A percentile compares a stretch with the other conserved stretches of the same genome.
phyloP scores from a whole-genome alignment of 768 basidiomycete species.

The Pleurotus platypus region DNA sequence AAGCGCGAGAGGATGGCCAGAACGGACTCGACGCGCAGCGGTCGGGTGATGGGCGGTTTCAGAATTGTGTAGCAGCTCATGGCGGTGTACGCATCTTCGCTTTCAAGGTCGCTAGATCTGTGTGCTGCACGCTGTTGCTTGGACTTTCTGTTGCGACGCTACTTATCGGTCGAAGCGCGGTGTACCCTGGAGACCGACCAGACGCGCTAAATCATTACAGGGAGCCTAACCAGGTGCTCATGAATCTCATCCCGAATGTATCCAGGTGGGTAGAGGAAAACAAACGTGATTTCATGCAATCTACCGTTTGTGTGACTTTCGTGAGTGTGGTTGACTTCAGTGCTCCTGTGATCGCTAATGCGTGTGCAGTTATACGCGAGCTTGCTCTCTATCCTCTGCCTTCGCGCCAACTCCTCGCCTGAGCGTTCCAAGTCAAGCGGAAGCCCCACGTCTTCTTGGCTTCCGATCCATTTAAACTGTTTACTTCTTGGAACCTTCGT shows the following conservation, averaged over 20 bases:
- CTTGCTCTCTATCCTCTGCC: slow-evolving; percentile 33
- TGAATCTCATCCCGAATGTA: neutral
- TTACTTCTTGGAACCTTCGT: slow-evolving; percentile 27
- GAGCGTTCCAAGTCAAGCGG: slow-evolving; percentile 15
- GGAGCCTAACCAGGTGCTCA: neutral
- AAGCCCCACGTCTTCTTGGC: neutral
- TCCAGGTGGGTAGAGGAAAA: neutral
- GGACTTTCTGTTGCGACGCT: slow-evolving; percentile 12
- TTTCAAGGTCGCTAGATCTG: slow-evolving; percentile 18
- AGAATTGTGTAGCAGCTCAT: slow-evolving; percentile 9
- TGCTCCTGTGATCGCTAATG: neutral
- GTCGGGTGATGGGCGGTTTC: no score
- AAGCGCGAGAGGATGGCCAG: no score
- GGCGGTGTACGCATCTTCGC: slow-evolving; percentile 20
- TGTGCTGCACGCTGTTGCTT: slow-evolving; percentile 17
- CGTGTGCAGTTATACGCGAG: slow-evolving; percentile 35
- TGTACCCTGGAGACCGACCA: neutral
- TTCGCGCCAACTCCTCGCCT: slow-evolving; percentile 26
- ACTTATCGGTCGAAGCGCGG: neutral
- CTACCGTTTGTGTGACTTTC: neutral
- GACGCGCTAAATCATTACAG: neutral
- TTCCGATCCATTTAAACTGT: slow-evolving; percentile 20
- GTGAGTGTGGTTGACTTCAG: neutral
- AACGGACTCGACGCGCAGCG: no score
- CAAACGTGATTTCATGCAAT: neutral